Conservation (phyloP, 768 basidiomycete genomes). For the Termitomyces sp. region DNA sequence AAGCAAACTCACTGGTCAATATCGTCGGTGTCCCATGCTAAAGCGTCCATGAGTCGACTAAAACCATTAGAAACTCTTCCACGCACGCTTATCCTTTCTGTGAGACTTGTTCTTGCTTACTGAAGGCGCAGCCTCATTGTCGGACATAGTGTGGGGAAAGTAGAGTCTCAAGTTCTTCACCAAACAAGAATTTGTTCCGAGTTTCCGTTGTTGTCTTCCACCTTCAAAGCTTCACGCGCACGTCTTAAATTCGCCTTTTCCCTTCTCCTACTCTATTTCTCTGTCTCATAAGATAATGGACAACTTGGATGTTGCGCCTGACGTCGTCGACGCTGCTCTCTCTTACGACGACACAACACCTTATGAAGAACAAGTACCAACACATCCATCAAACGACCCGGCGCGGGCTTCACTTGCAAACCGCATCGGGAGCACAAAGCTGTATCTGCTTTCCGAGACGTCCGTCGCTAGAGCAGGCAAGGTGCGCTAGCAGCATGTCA, state of each 20-base stretch:
- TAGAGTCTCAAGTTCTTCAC: neutral
- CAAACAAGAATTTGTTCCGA: constrained; percentile 10
- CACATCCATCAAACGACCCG: constrained; percentile 22
- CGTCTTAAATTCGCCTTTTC: neutral
- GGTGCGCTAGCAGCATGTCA: constrained; percentile 56
- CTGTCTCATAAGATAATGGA: constrained; percentile 37
- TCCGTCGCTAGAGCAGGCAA: constrained; percentile 57
- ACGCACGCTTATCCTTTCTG: constrained; percentile 92
- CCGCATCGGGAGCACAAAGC: constrained; percentile 68
- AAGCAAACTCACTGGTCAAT: constrained; percentile 83
- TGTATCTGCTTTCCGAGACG: constrained; percentile 75
- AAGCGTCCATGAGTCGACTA: constrained; percentile 12
- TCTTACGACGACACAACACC: constrained; percentile 53
- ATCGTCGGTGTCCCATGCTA: constrained; percentile 99
- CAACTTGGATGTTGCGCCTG: constrained; percentile 27
- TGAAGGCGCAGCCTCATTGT: constrained; percentile 34
- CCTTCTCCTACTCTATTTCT: constrained; percentile 6
- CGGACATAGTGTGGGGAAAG: constrained; percentile 30
- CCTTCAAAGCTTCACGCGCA: constrained; percentile 1
- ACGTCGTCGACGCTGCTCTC: constrained; percentile 25
- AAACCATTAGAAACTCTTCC: neutral
- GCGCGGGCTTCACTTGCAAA: constrained; percentile 44
- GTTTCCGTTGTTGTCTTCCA: constrained; percentile 3
- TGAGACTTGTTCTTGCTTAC: constrained; percentile 85
- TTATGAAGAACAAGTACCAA: constrained; percentile 53